phyloP scores from a whole-genome alignment of 371 early-diverging fungal species.

The Circinella minor region DNA sequence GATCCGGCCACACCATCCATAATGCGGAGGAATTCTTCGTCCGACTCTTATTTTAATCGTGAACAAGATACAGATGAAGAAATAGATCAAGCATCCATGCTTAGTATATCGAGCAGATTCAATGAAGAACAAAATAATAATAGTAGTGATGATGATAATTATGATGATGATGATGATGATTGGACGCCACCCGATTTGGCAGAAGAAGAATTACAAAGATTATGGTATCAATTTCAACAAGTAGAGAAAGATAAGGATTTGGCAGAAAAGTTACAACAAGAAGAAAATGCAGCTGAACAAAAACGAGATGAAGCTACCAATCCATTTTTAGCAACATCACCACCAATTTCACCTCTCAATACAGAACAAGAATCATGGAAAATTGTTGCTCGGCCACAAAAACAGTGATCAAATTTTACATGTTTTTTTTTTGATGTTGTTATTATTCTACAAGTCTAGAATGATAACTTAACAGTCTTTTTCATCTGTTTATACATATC shows the following conservation, averaged over 20 bases:
- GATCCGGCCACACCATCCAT: conserved; percentile 10
- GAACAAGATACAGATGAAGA: neutral
- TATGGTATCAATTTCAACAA: conserved; percentile 11
- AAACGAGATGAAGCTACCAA: conserved; percentile 6
- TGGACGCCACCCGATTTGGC: neutral
- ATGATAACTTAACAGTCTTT: no score
- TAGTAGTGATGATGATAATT: conserved; percentile 3
- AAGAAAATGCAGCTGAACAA: conserved; percentile 9
- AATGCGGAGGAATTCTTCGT: neutral
- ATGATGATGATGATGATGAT: conserved; percentile 16
- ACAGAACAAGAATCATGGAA: conserved; percentile 5
- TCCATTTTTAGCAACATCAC: conserved; percentile 4
- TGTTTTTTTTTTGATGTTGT: neutral
- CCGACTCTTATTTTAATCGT: conserved; percentile 1
- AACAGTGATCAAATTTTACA: neutral
- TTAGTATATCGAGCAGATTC: conserved; percentile 15
- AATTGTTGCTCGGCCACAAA: neutral
- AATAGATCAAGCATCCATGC: conserved; percentile 11
- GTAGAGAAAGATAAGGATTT: conserved; percentile 13
- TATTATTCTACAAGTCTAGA: no score
- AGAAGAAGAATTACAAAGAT: conserved; percentile 3
- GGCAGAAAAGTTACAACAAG: conserved; percentile 9
- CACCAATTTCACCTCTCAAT: neutral
- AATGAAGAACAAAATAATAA: conserved; percentile 7
- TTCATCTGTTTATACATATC: no score